Evolutionary conservation across 176 grass and related monocot species (phyloP).

Genomic region (Calamus simplicifolius): DNA sequence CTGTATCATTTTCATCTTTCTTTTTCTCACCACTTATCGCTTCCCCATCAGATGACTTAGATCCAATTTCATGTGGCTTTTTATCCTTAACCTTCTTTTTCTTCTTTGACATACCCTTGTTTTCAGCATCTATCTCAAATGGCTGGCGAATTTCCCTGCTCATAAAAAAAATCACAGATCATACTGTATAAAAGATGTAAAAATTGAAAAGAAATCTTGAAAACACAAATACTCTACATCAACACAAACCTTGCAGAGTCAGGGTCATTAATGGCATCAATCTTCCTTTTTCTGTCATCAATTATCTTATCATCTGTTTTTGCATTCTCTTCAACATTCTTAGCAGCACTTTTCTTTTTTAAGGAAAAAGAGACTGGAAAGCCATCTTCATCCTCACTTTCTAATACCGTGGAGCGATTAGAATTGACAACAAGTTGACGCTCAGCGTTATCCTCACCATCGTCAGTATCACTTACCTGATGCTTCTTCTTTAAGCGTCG

Average conservation of each 20-base stretch:
- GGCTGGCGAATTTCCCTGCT: slow-evolving; percentile 7
- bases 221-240: not conserved
- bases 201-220: not conserved
- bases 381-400: slow-evolving; percentile 96
- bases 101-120: slow-evolving; percentile 34
- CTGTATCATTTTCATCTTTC: not conserved
- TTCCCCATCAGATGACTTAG: slow-evolving; percentile 1
- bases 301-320: slow-evolving; percentile 9
- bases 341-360: slow-evolving; percentile 34
- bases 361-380: slow-evolving; percentile 55
- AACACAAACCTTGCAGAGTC: slow-evolving; percentile 36
- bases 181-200: not conserved
- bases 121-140: slow-evolving; percentile 23
- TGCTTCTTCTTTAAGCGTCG: slow-evolving; percentile 52
- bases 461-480: slow-evolving; percentile 36
- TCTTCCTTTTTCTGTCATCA: slow-evolving; percentile 69
- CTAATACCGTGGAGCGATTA: slow-evolving; percentile 24
- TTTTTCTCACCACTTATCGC: slow-evolving; percentile 15
- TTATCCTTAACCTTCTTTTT: slow-evolving; percentile 58
- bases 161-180: slow-evolving; percentile 1
- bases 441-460: slow-evolving; percentile 26
- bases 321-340: slow-evolving; percentile 13
- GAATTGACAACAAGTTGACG: slow-evolving; percentile 39
- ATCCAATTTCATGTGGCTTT: slow-evolving; percentile 10
- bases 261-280: slow-evolving; percentile 21